A percentile compares a stretch with the other conserved stretches of the same genome.
Conservation (phyloP, 2,329 filamentous ascomycete genomes). For the Diaporthe helianthi region DNA sequence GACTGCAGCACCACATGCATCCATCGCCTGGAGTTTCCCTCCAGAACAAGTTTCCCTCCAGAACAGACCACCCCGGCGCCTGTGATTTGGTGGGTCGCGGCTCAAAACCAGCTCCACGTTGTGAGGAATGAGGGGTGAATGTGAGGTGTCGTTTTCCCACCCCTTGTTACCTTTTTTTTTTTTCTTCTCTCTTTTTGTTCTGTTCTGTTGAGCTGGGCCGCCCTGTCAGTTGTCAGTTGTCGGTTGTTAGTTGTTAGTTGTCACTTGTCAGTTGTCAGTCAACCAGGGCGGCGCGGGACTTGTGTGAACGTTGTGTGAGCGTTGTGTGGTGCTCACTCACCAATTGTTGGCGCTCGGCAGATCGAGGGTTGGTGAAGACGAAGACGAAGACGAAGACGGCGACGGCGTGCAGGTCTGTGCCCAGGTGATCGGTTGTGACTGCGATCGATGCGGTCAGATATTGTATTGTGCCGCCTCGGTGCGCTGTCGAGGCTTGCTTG, state of each 20-base stretch:
- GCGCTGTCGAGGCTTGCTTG: conserved; percentile 11
- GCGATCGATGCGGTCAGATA: conserved; percentile 10
- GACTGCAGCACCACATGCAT: not conserved
- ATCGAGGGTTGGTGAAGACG: not conserved
- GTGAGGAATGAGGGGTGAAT: conserved; percentile 21
- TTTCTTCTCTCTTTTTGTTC: too few relatives aligned
- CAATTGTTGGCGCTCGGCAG: not conserved
- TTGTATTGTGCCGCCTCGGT: not conserved
- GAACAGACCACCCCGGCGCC: conserved; percentile 8
- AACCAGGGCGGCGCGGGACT: not conserved
- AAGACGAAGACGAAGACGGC: not conserved
- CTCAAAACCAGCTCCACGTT: conserved; percentile 13
- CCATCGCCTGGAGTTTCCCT: too few relatives aligned
- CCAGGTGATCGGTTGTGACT: not conserved
- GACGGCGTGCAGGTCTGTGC: conserved; percentile 3
- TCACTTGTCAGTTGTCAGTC: not conserved
- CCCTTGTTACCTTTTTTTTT: not conserved
- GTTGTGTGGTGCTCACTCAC: conserved; percentile 12
- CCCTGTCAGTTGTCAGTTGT: not conserved
- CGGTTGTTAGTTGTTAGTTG: not conserved
- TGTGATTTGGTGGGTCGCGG: not conserved
- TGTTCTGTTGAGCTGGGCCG: not conserved
- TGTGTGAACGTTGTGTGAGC: not conserved
- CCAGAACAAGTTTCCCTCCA: too few relatives aligned
- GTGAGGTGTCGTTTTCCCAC: conserved; percentile 18